Percentiles rank a stretch among this genome's conserved stretches.
Evolutionary conservation across 164 flowering plant species (phyloP).

Genomic region (Macadamia integrifolia): DNA sequence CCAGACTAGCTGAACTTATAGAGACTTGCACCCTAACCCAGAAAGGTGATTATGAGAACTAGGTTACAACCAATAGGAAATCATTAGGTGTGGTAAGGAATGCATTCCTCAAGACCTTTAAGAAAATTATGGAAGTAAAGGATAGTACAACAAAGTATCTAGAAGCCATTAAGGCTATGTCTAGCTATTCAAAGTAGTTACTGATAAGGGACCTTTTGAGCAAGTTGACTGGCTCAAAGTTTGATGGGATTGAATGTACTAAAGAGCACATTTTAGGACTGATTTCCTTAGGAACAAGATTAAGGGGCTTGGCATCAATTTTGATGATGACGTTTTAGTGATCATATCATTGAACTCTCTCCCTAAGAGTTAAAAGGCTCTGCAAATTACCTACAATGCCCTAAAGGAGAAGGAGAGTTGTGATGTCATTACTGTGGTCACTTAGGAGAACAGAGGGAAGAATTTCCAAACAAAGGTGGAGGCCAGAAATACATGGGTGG

Average conservation of each 20-base stretch:
- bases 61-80: no score
- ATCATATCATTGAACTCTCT: conserved; percentile 2
- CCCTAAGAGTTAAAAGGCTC: not conserved
- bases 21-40: no score
- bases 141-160: no score
- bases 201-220: no score
- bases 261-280: conserved; percentile 11
- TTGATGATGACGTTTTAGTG: conserved; percentile 4
- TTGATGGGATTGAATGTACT: conserved; percentile 6
- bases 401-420: conserved; percentile 5
- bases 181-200: no score
- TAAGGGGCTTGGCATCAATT: not conserved
- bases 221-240: not conserved
- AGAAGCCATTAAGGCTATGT: no score
- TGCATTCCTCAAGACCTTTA: no score
- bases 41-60: no score
- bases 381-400: not conserved
- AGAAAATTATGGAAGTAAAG: no score
- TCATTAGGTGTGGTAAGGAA: no score
- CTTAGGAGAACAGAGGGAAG: not conserved
- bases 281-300: conserved; percentile 4
- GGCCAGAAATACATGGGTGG: no score
- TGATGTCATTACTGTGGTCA: not conserved
- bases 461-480: not conserved
- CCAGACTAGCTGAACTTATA: no score